These are phyloP conservation scores for Physcia stellaris DNA, from an alignment of 495 filamentous ascomycete species.

Conservation along the genomic window DNA sequence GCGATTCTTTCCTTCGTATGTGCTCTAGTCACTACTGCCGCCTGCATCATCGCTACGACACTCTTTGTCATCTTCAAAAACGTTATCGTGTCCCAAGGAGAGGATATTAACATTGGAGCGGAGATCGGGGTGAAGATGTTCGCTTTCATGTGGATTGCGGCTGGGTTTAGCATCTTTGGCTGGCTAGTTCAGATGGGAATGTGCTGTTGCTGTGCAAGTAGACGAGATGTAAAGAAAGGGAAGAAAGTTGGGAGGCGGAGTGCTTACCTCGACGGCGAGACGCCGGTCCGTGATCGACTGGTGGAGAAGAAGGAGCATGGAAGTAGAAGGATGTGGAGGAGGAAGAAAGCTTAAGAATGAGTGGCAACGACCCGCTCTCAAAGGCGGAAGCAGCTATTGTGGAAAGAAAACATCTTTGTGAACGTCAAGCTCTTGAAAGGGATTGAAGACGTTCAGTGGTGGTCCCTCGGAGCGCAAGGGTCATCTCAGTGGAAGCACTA, in stretches of 20 bases:
- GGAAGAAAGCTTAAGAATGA: too few relatives aligned
- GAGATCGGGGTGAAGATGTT: slow-evolving; percentile 63
- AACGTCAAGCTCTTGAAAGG: too few relatives aligned
- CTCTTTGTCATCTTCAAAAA: slow-evolving; percentile 69
- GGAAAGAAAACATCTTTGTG: too few relatives aligned
- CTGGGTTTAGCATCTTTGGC: slow-evolving; percentile 47
- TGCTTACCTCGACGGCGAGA: too few relatives aligned
- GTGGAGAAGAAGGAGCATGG: too few relatives aligned
- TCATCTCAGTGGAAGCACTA: too few relatives aligned
- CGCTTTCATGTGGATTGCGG: slow-evolving; percentile 78
- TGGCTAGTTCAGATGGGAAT: slow-evolving; percentile 59
- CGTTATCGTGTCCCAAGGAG: slow-evolving; percentile 45
- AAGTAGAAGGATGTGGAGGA: too few relatives aligned
- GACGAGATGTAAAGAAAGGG: slow-evolving; percentile 43
- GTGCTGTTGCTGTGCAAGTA: slow-evolving; percentile 57
- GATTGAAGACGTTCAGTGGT: too few relatives aligned
- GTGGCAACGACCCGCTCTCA: too few relatives aligned
- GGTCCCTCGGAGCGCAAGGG: too few relatives aligned
- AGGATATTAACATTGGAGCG: slow-evolving; percentile 61
- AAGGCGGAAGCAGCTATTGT: too few relatives aligned
- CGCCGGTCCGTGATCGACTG: too few relatives aligned
- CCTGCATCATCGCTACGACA: slow-evolving; percentile 59
- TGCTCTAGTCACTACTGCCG: slow-evolving; percentile 53
- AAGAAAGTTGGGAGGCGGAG: slow-evolving; percentile 28
- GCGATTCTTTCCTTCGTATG: slow-evolving; percentile 45